Conservation (phyloP, 495 filamentous ascomycete genomes). For the Collariella sp. region DNA sequence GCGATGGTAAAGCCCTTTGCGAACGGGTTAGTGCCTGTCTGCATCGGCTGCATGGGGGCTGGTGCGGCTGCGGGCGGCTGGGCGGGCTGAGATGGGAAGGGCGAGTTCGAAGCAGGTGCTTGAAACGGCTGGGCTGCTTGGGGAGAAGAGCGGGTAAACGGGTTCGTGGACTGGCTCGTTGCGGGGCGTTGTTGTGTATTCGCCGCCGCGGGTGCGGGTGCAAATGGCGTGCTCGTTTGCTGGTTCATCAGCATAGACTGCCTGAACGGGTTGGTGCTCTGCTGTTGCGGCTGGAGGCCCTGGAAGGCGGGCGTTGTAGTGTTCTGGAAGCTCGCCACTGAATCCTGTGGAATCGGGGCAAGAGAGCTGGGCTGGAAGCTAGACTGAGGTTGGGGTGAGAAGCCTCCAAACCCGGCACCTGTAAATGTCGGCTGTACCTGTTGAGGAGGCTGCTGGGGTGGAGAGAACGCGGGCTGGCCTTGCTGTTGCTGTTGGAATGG, state of each 20-base stretch:
- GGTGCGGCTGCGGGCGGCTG: conserved; percentile 27
- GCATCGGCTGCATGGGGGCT: conserved; percentile 47
- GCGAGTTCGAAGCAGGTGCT: conserved; percentile 40
- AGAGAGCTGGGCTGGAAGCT: conserved; percentile 46
- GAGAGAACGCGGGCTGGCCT: conserved; percentile 34
- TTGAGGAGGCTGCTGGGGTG: conserved; percentile 38
- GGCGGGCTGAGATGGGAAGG: conserved; percentile 42
- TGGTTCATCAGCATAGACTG: conserved; percentile 67
- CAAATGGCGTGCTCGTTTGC: conserved; percentile 38
- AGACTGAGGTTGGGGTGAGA: conserved; percentile 53
- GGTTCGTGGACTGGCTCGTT: conserved; percentile 70
- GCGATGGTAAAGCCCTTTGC: conserved; percentile 41
- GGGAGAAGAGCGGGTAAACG: conserved; percentile 58
- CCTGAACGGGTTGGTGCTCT: conserved; percentile 79
- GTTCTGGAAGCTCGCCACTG: conserved; percentile 44
- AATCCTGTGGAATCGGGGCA: conserved; percentile 59
- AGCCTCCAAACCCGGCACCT: conserved; percentile 81
- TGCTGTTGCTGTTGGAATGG: conserved; percentile 44
- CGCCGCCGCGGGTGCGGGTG: conserved; percentile 5
- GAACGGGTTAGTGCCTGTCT: conserved; percentile 68
- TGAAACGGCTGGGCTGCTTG: conserved; percentile 42
- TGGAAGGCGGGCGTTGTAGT: conserved; percentile 29
- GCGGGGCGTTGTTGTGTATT: conserved; percentile 28
- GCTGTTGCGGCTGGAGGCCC: conserved; percentile 43
- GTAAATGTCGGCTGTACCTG: conserved; percentile 49